A percentile compares a stretch with the other conserved stretches of the same genome.
These are phyloP conservation scores for Pulveroboletus sp. DNA, from an alignment of 768 basidiomycete species.

Conservation along the genomic window DNA sequence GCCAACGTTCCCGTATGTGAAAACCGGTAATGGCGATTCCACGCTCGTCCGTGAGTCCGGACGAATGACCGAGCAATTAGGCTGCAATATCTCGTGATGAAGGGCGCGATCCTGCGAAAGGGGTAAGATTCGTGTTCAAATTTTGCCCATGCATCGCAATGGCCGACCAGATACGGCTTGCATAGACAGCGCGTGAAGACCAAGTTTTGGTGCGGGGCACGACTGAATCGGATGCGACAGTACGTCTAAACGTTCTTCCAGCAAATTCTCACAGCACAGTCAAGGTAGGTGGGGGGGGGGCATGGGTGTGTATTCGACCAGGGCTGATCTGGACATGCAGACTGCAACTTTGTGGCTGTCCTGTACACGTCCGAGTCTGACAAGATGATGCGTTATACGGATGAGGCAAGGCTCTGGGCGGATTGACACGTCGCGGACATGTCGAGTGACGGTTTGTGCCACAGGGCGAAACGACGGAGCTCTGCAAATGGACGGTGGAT, in stretches of 20 bases:
- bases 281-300: conserved; percentile 39
- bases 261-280: conserved; percentile 64
- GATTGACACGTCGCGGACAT: conserved; percentile 12
- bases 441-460: conserved; percentile 22
- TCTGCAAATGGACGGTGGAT: conserved; percentile 88
- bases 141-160: conserved; percentile 13
- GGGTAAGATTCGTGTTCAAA: conserved; percentile 48
- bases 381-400: conserved; percentile 75
- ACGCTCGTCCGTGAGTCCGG: conserved; percentile 5
- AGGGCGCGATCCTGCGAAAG: conserved; percentile 82
- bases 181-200: conserved; percentile 74
- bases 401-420: conserved; percentile 46
- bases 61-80: conserved; percentile 37
- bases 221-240: conserved; percentile 2
- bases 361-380: conserved; percentile 76
- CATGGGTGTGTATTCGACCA: not conserved
- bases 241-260: conserved; percentile 26
- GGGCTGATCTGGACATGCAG: conserved; percentile 34
- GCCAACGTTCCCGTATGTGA: conserved; percentile 78
- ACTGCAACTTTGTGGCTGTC: conserved; percentile 77
- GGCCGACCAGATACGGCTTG: conserved; percentile 12
- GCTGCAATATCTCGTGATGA: conserved; percentile 81
- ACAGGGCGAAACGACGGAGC: conserved; percentile 62
- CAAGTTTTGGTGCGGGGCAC: conserved; percentile 66
- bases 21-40: conserved; percentile 51